These are phyloP conservation scores for Acanthamoeba healyi DNA, from an alignment of 208 protist genomes.

Conservation along the genomic window DNA sequence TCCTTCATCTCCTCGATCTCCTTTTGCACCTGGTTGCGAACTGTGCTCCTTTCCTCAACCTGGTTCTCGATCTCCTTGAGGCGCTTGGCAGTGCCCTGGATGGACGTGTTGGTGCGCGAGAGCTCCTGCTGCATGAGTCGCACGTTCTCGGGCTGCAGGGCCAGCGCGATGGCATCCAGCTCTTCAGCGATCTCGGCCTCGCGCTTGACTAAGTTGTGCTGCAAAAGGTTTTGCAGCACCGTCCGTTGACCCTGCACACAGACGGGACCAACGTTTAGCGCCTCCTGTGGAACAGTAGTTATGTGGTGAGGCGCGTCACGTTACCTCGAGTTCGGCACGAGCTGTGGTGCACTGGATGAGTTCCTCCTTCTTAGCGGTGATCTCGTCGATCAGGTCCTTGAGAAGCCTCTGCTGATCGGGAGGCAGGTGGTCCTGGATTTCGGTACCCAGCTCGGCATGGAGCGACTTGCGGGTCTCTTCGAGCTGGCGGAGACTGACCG, in stretches of 20 bases:
- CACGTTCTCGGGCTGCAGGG: constrained; percentile 18
- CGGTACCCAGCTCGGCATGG: constrained; percentile 77
- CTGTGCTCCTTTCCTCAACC: neutral
- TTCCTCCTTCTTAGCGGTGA: constrained; percentile 62
- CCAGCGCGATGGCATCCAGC: constrained; percentile 10
- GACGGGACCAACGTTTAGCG: too few species aligned
- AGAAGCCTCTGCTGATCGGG: constrained; percentile 62
- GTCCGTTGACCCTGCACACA: constrained; percentile 34
- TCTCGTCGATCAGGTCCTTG: constrained; percentile 39
- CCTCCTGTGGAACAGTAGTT: too few species aligned
- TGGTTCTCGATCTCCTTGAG: constrained; percentile 54
- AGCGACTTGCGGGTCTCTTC: constrained; percentile 66
- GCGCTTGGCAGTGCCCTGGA: constrained; percentile 21
- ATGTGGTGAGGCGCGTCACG: too few species aligned
- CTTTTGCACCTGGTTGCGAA: constrained; percentile 13
- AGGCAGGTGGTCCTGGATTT: constrained; percentile 23
- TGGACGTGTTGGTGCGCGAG: neutral
- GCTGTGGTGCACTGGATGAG: constrained; percentile 3
- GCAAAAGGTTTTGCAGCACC: constrained; percentile 2
- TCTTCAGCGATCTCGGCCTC: constrained; percentile 47
- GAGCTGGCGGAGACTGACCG: constrained; percentile 12
- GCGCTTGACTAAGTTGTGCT: constrained; percentile 35
- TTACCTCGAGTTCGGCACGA: constrained; percentile 86
- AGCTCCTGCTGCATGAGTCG: constrained; percentile 11
- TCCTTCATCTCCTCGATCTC: constrained; percentile 61